These are phyloP conservation scores for Phalaenopsis equestris DNA, from an alignment of 106 monocot species.

Conservation along the genomic window DNA sequence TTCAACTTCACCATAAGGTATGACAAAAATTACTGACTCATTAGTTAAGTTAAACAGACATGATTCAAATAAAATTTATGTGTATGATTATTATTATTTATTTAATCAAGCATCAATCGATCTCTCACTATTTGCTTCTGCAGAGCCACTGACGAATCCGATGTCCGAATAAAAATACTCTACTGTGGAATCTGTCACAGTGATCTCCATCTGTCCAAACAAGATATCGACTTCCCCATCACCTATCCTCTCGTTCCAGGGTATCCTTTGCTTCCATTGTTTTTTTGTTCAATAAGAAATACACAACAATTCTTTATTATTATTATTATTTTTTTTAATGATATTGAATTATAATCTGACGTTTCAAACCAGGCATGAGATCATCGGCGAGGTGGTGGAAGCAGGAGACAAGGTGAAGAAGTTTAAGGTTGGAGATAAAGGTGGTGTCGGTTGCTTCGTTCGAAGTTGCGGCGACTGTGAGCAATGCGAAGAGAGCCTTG, in stretches of 20 bases:
- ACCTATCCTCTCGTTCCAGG: conserved; percentile 48
- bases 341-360: no score
- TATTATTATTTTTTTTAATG: no score
- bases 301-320: no score
- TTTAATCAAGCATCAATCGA: no score
- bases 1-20: conserved; percentile 18
- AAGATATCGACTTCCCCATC: conserved; percentile 30
- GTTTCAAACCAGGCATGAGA: conserved; percentile 30
- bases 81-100: no score
- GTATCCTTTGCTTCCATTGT: conserved; percentile 4
- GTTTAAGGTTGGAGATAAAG: conserved; percentile 62
- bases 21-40: no score
- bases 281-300: no score
- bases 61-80: no score
- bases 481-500: conserved; percentile 29
- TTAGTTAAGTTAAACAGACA: no score
- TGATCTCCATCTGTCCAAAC: conserved; percentile 39
- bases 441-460: conserved; percentile 60
- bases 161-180: conserved; percentile 45
- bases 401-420: conserved; percentile 44
- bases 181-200: conserved; percentile 62
- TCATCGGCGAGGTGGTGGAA: conserved; percentile 56
- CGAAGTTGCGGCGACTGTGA: conserved; percentile 43
- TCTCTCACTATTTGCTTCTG: no score
- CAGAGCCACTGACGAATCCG: neutral